Percentiles rank a stretch among this genome's conserved stretches.
Evolutionary conservation across 768 basidiomycete species (phyloP).

Genomic region (Agaricus subrufescens): DNA sequence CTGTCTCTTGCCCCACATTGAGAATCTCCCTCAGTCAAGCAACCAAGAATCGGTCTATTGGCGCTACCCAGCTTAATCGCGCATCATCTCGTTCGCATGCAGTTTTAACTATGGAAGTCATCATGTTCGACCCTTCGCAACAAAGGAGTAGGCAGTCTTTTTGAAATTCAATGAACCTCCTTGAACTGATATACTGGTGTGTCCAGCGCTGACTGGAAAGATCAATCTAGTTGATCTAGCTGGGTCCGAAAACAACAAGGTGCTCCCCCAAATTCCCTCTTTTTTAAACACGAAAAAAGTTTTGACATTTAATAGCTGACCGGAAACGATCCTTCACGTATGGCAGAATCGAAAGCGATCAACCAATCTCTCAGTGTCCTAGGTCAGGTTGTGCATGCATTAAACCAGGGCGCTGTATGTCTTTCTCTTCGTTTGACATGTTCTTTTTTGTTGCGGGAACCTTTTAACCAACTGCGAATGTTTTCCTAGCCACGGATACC

Average conservation of each 20-base stretch:
- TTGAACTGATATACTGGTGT: neutral
- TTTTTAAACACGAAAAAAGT: neutral
- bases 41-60: conserved; percentile 74
- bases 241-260: conserved; percentile 90
- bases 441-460: too few species aligned
- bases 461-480: conserved; percentile 6
- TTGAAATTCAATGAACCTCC: neutral
- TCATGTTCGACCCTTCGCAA: conserved; percentile 45
- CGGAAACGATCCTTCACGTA: conserved; percentile 81
- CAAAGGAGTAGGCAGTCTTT: conserved; percentile 44
- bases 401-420: conserved; percentile 68
- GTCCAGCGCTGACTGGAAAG: conserved; percentile 62
- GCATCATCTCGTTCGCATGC: conserved; percentile 89
- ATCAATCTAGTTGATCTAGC: conserved; percentile 88
- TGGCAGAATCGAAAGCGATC: conserved; percentile 86
- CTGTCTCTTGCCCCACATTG: neutral
- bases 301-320: conserved; percentile 45
- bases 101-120: conserved; percentile 70
- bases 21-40: conserved; percentile 45
- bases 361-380: conserved; percentile 86
- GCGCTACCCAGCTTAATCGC: conserved; percentile 80
- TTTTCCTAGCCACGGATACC: conserved; percentile 65
- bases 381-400: conserved; percentile 82
- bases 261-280: conserved; percentile 13
- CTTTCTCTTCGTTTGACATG: neutral